Percentiles rank a stretch among this genome's conserved stretches.
Conservation (phyloP, 768 basidiomycete genomes). For the Fomitopsis serialis region DNA sequence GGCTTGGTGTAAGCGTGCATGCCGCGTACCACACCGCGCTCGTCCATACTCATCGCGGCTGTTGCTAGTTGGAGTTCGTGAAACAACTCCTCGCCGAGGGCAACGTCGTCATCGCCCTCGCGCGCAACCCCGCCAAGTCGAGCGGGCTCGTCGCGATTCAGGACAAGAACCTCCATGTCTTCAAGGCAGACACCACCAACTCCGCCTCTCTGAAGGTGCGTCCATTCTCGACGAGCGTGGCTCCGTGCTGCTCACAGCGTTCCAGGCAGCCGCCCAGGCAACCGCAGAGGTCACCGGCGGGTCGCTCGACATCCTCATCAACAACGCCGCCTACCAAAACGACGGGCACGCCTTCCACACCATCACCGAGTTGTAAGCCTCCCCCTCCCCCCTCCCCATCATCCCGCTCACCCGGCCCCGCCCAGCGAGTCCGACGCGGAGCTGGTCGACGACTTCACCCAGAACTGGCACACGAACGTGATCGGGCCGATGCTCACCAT, state of each 20-base stretch:
- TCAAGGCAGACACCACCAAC: conserved; percentile 34
- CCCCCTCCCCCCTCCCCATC: background rate
- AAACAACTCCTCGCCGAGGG: too few species aligned
- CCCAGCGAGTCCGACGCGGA: conserved; percentile 22
- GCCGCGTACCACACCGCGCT: too few species aligned
- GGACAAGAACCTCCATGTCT: conserved; percentile 25
- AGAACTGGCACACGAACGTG: too few species aligned
- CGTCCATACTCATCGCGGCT: too few species aligned
- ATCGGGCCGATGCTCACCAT: conserved; percentile 30
- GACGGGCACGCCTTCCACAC: conserved; percentile 9
- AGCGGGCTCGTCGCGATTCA: conserved; percentile 9
- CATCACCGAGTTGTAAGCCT: conserved; percentile 25
- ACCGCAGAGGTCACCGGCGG: conserved; percentile 26
- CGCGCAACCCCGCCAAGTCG: conserved; percentile 13
- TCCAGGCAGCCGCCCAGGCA: conserved; percentile 23
- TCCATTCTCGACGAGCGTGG: background rate
- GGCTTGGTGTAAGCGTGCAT: too few species aligned
- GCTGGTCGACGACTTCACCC: too few species aligned
- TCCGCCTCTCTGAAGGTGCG: conserved; percentile 24
- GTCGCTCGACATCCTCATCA: conserved; percentile 32
- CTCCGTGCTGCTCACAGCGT: background rate
- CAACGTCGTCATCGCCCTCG: conserved; percentile 19
- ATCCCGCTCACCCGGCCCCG: background rate
- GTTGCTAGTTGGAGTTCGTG: too few species aligned
- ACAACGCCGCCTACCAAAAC: conserved; percentile 27